Conservation (phyloP, 108 stramenopile genomes). For the Craspedostauros australis region DNA sequence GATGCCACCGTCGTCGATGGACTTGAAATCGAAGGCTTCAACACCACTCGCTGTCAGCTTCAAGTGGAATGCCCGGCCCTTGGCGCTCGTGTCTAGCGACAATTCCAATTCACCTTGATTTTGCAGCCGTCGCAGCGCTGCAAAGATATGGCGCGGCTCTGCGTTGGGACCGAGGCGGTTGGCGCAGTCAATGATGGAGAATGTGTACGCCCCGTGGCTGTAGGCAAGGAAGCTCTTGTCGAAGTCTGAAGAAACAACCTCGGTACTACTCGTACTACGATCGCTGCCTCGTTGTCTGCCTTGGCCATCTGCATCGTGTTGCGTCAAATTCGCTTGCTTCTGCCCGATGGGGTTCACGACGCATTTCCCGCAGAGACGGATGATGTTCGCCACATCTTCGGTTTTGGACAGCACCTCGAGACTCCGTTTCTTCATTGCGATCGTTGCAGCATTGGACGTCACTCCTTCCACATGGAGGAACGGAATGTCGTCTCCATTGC, state of each 20-base stretch:
- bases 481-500: slow-evolving; percentile 24
- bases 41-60: slow-evolving; percentile 35
- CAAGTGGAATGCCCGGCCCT: slow-evolving; percentile 53
- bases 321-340: slow-evolving; percentile 17
- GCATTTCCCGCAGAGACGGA: slow-evolving; percentile 44
- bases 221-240: slow-evolving; percentile 56
- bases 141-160: slow-evolving; percentile 82
- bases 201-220: slow-evolving; percentile 59
- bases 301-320: background rate
- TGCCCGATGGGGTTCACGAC: slow-evolving; percentile 19
- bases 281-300: slow-evolving; percentile 1
- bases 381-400: slow-evolving; percentile 51
- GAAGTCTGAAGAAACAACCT: too few species aligned
- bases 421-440: slow-evolving; percentile 59
- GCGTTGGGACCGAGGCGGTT: slow-evolving; percentile 54
- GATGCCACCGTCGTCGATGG: too few species aligned
- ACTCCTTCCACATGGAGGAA: slow-evolving; percentile 66
- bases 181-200: slow-evolving; percentile 66
- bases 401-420: slow-evolving; percentile 56
- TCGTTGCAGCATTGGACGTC: slow-evolving; percentile 49
- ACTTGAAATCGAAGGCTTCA: slow-evolving; percentile 5
- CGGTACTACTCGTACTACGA: too few species aligned
- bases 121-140: slow-evolving; percentile 74
- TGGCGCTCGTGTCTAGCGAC: slow-evolving; percentile 39
- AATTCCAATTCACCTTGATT: slow-evolving; percentile 62